These are phyloP conservation scores for Jaapia argillacea DNA, from an alignment of 768 basidiomycete genomes.

Conservation along the genomic window DNA sequence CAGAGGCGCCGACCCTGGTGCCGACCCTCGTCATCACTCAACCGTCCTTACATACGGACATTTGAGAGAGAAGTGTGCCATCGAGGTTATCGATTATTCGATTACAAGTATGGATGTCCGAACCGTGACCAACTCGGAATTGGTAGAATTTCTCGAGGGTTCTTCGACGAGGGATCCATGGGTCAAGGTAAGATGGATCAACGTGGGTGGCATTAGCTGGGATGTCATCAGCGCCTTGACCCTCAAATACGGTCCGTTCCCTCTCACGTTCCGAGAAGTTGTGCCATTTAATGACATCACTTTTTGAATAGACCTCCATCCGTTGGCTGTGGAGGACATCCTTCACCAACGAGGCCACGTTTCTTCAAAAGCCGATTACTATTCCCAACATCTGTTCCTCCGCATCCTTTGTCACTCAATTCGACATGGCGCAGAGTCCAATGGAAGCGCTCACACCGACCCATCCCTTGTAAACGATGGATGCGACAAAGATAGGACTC, in stretches of 20 bases:
- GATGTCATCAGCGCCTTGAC: conserved; percentile 63
- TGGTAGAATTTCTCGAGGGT: conserved; percentile 44
- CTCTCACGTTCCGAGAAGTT: no score
- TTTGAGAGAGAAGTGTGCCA: conserved; percentile 49
- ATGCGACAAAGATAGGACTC: conserved; percentile 2
- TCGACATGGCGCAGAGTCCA: conserved; percentile 8
- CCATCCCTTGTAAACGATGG: neutral
- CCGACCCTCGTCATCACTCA: conserved; percentile 53
- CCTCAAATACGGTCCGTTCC: conserved; percentile 45
- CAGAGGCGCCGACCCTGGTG: conserved; percentile 61
- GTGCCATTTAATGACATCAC: neutral
- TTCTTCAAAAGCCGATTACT: conserved; percentile 66
- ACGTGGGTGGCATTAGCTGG: conserved; percentile 59
- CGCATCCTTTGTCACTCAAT: conserved; percentile 59
- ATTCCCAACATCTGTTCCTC: conserved; percentile 58
- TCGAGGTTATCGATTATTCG: conserved; percentile 62
- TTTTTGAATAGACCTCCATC: conserved; percentile 44
- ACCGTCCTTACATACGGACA: conserved; percentile 46
- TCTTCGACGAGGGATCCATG: conserved; percentile 41
- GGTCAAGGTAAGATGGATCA: conserved; percentile 73
- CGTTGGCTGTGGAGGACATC: conserved; percentile 62
- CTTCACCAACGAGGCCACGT: conserved; percentile 33
- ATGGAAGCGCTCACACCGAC: neutral
- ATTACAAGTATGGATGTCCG: conserved; percentile 40
- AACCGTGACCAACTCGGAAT: conserved; percentile 50